Evolutionary conservation across 805 yeast genomes (phyloP), one percentile per base, ranked within the genome.

Genomic region (Starmera amethionina): DNA sequence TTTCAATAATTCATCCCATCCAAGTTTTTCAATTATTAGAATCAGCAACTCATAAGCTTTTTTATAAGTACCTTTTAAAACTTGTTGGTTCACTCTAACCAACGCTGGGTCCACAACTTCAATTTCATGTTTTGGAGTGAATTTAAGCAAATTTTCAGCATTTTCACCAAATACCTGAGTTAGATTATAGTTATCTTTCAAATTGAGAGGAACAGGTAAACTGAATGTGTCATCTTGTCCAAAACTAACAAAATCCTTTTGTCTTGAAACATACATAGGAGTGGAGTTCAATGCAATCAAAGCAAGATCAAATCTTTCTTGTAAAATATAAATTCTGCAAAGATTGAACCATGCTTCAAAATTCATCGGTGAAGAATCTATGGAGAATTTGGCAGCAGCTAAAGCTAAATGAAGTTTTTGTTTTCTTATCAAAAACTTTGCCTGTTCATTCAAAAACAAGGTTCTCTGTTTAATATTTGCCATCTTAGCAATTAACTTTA

Each of bases 1-100:
- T 42, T 67, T 65, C 47, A 89, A 67, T 30, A 87, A 59, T 30
- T 71, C 74, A 49, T 85, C 86, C 98, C 98, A 90, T 4, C 96
- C 96, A 33, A 79, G 65, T 19, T 69, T 62, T 15, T 79, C 71
- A 3, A 79, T 76, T 47, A 93, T 72, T 8, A 76, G 66, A 5
- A 94, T 77, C 42, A 90, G 60, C 41, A 88, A 60, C 34, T 79
- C 80, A 56, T 86, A 90, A 1, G 84, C 85, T 40, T 62, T 62
- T 28, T 63, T 60, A 44, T 75, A 74, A 1, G 84, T 75, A 5
- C 78, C 73, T 35, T 70, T 66, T 25, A 78, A 56, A 15, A 60
- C 55, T 0, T 75, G 66, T 10, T 73, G 76, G 13, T 77, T 77
- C 39, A 78, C 65, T 36, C 72, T 61, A 13, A 73, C 46, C 41